Evolutionary conservation across 768 basidiomycete species (phyloP).

Genomic region (Boletus insuetus): DNA sequence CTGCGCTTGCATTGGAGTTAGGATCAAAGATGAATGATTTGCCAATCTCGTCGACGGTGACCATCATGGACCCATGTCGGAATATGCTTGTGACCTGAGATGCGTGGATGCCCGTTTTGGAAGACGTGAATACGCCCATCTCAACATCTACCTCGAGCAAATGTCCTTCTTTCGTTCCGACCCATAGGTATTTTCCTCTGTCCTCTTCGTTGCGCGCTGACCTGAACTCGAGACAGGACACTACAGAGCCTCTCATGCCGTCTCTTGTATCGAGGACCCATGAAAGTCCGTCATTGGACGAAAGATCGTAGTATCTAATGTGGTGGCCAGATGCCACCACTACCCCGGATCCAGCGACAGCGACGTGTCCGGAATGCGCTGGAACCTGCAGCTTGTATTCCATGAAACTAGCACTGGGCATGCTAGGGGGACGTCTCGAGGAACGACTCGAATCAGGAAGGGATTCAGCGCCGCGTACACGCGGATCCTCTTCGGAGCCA

Average conservation of each 20-base stretch:
- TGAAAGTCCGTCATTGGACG: conserved; percentile 43
- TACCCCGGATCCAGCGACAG: conserved; percentile 54
- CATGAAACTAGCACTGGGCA: conserved; percentile 32
- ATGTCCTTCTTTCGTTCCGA: conserved; percentile 89
- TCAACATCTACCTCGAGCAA: conserved; percentile 78
- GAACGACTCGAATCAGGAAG: conserved; percentile 70
- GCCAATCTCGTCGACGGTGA: conserved; percentile 82
- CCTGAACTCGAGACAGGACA: conserved; percentile 79
- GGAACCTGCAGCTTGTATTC: conserved; percentile 54
- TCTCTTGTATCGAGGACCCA: conserved; percentile 60
- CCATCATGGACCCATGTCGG: conserved; percentile 65
- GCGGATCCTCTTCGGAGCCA: conserved; percentile 57
- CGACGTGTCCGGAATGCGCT: conserved; percentile 52
- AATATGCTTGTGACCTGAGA: conserved; percentile 71
- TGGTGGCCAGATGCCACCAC: conserved; percentile 59
- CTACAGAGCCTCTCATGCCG: conserved; percentile 62
- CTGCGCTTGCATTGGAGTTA: conserved; percentile 21
- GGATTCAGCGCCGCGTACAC: conserved; percentile 44
- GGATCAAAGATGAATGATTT: conserved; percentile 76
- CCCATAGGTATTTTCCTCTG: conserved; percentile 70
- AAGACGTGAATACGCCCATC: conserved; percentile 53
- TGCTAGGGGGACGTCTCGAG: conserved; percentile 49
- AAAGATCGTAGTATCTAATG: conserved; percentile 62
- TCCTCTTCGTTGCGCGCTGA: conserved; percentile 45
- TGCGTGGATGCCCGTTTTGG: conserved; percentile 61